These are phyloP conservation scores for Breviolum minutum DNA, from an alignment of 73 alveolate genomes.

Conservation along the genomic window DNA sequence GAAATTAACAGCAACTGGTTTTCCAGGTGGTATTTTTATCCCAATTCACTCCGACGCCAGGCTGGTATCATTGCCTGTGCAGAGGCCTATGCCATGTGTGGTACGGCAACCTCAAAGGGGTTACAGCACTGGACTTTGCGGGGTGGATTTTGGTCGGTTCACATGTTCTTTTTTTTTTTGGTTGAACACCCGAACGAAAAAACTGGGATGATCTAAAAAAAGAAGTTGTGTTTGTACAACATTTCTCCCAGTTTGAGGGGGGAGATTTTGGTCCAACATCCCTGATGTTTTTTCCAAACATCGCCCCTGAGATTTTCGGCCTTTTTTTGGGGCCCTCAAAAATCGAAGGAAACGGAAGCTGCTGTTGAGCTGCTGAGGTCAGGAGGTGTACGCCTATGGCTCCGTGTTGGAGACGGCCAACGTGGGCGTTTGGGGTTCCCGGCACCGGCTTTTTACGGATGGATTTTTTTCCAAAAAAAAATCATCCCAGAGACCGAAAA, in stretches of 20 bases:
- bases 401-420: conserved; percentile 88
- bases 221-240: too few species aligned
- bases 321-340: neutral
- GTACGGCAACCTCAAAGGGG: neutral
- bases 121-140: neutral
- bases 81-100: conserved; percentile 85
- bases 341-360: neutral
- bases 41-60: neutral
- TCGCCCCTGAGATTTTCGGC: neutral
- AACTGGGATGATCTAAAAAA: too few species aligned
- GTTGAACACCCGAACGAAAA: neutral
- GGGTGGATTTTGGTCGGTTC: neutral
- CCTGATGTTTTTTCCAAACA: neutral
- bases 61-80: conserved; percentile 90
- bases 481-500: too few species aligned
- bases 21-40: neutral
- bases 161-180: neutral
- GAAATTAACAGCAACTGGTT: neutral
- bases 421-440: conserved; percentile 48
- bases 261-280: too few species aligned
- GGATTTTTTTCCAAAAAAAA: too few species aligned
- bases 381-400: conserved; percentile 80
- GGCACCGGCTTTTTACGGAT: too few species aligned
- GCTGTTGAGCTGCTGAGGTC: conserved; percentile 40
- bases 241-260: too few species aligned